phyloP scores from a whole-genome alignment of 2,329 filamentous ascomycete species.

The Ploettnerulaceae sp. region DNA sequence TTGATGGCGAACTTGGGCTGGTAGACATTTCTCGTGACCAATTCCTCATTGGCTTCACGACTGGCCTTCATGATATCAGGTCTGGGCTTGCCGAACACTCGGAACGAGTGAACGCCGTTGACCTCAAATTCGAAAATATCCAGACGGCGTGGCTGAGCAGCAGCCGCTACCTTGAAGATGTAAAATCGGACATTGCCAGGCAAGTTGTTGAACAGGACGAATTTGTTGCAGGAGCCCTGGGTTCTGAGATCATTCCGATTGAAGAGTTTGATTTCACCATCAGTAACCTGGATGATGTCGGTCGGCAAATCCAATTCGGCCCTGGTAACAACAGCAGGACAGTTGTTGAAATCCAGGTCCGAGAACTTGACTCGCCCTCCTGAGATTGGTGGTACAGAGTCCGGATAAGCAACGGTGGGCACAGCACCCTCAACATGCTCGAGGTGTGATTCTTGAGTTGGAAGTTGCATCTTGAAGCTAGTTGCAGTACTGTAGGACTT shows the following conservation, averaged over 20 bases:
- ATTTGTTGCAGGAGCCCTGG: neutral
- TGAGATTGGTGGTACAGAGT: no score
- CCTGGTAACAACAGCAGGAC: neutral
- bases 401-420: no score
- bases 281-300: neutral
- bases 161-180: slow-evolving; percentile 5
- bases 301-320: neutral
- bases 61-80: no score
- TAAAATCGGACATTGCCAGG: slow-evolving; percentile 12
- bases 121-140: neutral
- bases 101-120: neutral
- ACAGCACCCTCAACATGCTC: no score
- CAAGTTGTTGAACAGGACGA: slow-evolving; percentile 11
- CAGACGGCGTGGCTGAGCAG: neutral
- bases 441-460: no score
- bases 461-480: no score
- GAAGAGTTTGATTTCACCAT: slow-evolving; percentile 4
- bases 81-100: no score
- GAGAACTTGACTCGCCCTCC: neutral
- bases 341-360: neutral
- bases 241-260: neutral
- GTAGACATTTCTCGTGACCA: no score
- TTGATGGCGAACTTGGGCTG: no score
- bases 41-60: no score
- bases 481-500: no score